Evolutionary conservation across 2,329 filamentous ascomycete genomes (phyloP).

Genomic region (Colletotrichum scovillei): DNA sequence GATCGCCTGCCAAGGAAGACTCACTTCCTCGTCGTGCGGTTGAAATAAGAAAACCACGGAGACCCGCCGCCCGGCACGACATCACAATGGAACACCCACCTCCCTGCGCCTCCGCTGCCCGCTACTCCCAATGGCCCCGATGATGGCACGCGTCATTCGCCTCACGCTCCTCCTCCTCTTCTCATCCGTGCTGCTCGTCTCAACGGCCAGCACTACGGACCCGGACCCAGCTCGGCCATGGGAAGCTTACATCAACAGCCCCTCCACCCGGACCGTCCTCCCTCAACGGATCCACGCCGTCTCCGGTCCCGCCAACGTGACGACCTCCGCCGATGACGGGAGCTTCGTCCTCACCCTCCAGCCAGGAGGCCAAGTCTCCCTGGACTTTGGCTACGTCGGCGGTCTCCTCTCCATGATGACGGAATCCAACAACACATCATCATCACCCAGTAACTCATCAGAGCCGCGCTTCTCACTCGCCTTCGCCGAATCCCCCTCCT

Average conservation of each 20-base stretch:
- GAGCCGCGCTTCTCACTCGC: slow-evolving; percentile 38
- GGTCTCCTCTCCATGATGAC: slow-evolving; percentile 32
- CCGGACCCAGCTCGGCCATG: slow-evolving; percentile 21
- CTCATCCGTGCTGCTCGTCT: not conserved
- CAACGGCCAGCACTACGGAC: not conserved
- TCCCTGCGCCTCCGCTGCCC: not conserved
- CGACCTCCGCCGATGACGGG: slow-evolving; percentile 2
- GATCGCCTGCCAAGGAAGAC: not conserved
- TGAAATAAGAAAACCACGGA: slow-evolving; percentile 7
- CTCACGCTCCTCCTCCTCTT: not conserved
- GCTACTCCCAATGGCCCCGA: not conserved
- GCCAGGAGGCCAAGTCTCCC: slow-evolving; percentile 29
- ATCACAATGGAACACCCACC: not conserved
- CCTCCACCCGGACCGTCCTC: slow-evolving; percentile 21
- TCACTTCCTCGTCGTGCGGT: not conserved
- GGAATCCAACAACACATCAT: not conserved
- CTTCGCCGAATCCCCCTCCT: slow-evolving; percentile 39
- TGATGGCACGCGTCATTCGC: slow-evolving; percentile 15
- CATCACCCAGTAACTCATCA: not conserved
- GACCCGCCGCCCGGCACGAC: not conserved
- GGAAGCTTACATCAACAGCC: slow-evolving; percentile 27
- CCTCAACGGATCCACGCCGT: slow-evolving; percentile 26
- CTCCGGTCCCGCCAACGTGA: slow-evolving; percentile 19
- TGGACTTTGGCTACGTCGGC: slow-evolving; percentile 37
- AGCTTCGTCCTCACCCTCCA: slow-evolving; percentile 14